These are phyloP conservation scores for Macrocybe sp. DNA, from an alignment of 1,284 basidiomycete genomes.

Conservation along the genomic window DNA sequence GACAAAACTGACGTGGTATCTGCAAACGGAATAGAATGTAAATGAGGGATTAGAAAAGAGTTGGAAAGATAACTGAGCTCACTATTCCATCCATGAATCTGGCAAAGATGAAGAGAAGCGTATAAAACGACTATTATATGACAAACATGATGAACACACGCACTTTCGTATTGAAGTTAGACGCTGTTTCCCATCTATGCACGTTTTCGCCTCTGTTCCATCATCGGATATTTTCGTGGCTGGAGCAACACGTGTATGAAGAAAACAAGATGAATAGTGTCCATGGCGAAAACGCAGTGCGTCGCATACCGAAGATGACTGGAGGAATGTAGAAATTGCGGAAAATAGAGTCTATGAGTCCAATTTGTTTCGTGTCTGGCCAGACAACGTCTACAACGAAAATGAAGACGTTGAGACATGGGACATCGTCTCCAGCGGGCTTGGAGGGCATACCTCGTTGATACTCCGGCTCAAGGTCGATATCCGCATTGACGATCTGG, in stretches of 20 bases:
- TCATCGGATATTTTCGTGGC: slow-evolving; percentile 48
- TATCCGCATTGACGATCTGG: slow-evolving; percentile 52
- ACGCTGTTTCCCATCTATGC: slow-evolving; percentile 79
- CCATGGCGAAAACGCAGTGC: not conserved
- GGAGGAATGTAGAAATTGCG: slow-evolving; percentile 45
- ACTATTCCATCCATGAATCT: slow-evolving; percentile 72
- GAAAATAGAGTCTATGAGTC: slow-evolving; percentile 20
- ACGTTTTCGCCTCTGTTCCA: slow-evolving; percentile 57
- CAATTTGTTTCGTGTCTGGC: slow-evolving; percentile 20
- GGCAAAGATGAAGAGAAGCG: not conserved
- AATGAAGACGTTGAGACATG: not conserved
- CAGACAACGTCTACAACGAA: slow-evolving; percentile 16
- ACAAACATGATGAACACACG: slow-evolving; percentile 12
- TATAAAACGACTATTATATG: no score
- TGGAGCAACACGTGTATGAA: slow-evolving; percentile 11
- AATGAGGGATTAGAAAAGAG: slow-evolving; percentile 1
- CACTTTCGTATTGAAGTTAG: slow-evolving; percentile 65
- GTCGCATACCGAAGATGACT: slow-evolving; percentile 55
- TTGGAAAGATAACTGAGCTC: slow-evolving; percentile 19
- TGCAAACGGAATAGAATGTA: slow-evolving; percentile 15
- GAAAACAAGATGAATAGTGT: not conserved
- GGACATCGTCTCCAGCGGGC: no score
- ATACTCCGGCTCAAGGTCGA: slow-evolving; percentile 70
- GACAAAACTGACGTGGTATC: slow-evolving; percentile 44
- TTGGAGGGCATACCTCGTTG: slow-evolving; percentile 43